phyloP scores from a whole-genome alignment of 345 rosid species.

The Atalantia buxifolia region DNA sequence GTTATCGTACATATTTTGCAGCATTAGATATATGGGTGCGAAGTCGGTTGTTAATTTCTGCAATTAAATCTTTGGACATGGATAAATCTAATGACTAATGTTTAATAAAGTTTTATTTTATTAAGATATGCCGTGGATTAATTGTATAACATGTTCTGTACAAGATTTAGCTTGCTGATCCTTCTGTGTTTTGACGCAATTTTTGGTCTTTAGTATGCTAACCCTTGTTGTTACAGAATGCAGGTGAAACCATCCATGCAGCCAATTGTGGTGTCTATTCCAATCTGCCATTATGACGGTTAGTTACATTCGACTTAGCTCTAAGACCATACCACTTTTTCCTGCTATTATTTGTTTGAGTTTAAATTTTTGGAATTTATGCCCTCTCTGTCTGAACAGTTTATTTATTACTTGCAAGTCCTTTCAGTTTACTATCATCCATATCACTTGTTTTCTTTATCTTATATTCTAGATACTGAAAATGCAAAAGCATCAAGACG shows the following conservation, averaged over 20 bases:
- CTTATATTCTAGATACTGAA: conserved; percentile 63
- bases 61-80: not conserved
- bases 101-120: not conserved
- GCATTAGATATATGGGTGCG: not conserved
- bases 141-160: not conserved
- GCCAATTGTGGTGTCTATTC: conserved; percentile 77
- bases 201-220: not conserved
- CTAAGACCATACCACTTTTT: not conserved
- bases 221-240: conserved; percentile 55
- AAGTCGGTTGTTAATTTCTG: not conserved
- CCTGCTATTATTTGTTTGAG: conserved; percentile 6
- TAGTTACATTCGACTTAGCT: conserved; percentile 23
- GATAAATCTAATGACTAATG: not conserved
- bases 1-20: not conserved
- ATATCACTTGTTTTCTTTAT: conserved; percentile 8
- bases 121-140: not conserved
- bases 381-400: not conserved
- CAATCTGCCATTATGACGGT: conserved; percentile 93
- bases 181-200: not conserved
- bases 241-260: conserved; percentile 68
- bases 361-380: conserved; percentile 2
- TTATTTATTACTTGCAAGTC: not conserved
- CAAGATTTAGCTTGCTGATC: not conserved
- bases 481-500: conserved; percentile 87
- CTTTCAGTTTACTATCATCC: not conserved